Base-by-base conservation (phyloP, 2,329 filamentous ascomycete species). In the Rutstroemia sp. region DNA sequence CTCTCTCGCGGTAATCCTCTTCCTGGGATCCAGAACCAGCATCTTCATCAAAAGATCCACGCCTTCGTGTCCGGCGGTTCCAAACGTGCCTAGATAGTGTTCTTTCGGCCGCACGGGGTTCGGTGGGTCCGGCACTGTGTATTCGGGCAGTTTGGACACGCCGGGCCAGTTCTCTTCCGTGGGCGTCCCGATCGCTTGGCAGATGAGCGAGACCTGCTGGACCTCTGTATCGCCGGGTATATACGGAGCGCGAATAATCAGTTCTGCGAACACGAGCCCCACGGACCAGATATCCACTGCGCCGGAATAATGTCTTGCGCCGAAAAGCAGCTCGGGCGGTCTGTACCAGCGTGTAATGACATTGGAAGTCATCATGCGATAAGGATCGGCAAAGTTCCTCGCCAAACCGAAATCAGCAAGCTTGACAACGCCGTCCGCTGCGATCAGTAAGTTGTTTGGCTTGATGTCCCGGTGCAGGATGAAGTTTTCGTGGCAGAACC, bases 301-400 rank as follows among this genome's bases (percentile, higher is more conserved):
- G 23, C 91, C 91, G 45, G 85, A 86, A 75, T 99, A 99, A 73
- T 94, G 89, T 57, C 84, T 82, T 2, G 91, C 90, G 58, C 92
- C 91, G 69, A 92, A 96, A 61, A 97, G 84, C 21, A 99, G 81
- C 76, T 99, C 94, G 0, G 92, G 92, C 0, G 94, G 92, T 1
- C 92, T 82, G 75, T 97, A 99, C 91, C 94, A 99, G 62, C 91
- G 85, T 18, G 94, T 99, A 71, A 99, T 95, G 62, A 96, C 92
- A 67, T 94, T 91, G 67, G 86, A 85, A 1, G 92, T 96, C 94
- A 99, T 99, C 64, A 80, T 80, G 55, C 83, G 78, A 67, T 91
- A 89, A 0, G 94, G 92, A 71, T 99, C 94, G 7, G 90, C 87
- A 71, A 96, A 96, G 59, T 80, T 83, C 61, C 94, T 80, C 5